Evolutionary conservation across 306 rosid genomes (phyloP), one percentile per base, ranked within the genome.

Genomic region (Vigna reflexopilosa): DNA sequence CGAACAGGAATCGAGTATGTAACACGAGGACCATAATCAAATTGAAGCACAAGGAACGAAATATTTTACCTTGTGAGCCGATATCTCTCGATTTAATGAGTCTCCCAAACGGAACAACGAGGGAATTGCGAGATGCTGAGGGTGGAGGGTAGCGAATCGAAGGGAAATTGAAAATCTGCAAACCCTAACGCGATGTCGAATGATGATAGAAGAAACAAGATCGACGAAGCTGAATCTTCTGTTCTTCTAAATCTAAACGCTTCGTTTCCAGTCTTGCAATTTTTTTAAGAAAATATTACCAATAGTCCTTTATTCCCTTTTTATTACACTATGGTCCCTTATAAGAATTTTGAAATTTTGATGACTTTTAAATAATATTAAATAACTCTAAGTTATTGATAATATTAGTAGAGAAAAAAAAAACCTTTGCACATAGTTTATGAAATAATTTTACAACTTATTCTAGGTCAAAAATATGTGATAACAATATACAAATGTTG

Each of bases 131-230:
- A 76, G 72, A 64, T 28, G 24, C 12, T 62, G 36, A 17, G 76
- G 6, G 61, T 8, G 48, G 49, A 66, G 5, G 66, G 52, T 36
- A 62, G 20, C 5, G 56, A 64, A 70, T 64, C 8, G 49, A 70
- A 61, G 76, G 59, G 59, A 78, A 83, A 73, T 67, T 67, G 86
- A 69, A 83, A 4, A 9, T 78, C 61, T 28, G 80, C 49, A 78
- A 83, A 78, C 86, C 86, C 86, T 78, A 78, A 83, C 64, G 48
- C 50, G 28, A 73, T 12, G 61, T 22, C 14, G 36, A 75, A 78
- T 47, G 83, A 73, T 56, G 58, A 77, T 30, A 66, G 72, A 77
- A 10, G 80, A 83, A 83, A 83, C 73, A 83, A 78, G 80, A 83
- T 67, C 71, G 77, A 83, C 76, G 80, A 73, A 72, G 61, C 36